Evolutionary conservation across 805 yeast species (phyloP).

Genomic region (Candida silvatica): DNA sequence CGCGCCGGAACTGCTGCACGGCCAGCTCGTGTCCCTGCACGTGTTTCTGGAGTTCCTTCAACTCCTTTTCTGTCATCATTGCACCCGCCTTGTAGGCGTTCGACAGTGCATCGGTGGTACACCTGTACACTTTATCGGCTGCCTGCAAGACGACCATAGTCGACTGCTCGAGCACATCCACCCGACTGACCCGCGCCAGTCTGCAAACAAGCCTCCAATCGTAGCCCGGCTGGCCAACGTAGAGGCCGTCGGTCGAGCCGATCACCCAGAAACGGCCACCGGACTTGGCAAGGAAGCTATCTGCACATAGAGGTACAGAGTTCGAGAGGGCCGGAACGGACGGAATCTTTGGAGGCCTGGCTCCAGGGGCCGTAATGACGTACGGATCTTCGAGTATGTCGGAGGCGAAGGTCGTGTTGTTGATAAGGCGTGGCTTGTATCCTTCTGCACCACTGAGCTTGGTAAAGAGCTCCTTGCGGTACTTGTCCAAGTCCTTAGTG

Average conservation of each 20-base stretch:
- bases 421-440: conserved; percentile 15
- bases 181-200: conserved; percentile 42
- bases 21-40: conserved; percentile 63
- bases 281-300: not conserved
- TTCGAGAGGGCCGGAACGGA: not conserved
- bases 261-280: conserved; percentile 32
- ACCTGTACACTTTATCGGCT: conserved; percentile 50
- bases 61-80: conserved; percentile 25
- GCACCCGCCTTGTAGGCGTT: conserved; percentile 43
- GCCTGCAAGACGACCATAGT: conserved; percentile 48
- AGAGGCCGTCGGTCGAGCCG: conserved; percentile 61
- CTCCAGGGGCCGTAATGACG: not conserved
- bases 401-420: conserved; percentile 13
- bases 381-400: conserved; percentile 7
- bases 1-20: conserved; percentile 53
- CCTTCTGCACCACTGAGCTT: conserved; percentile 7
- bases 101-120: conserved; percentile 53
- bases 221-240: conserved; percentile 34
- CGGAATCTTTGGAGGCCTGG: no score
- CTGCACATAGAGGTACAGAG: conserved; percentile 1
- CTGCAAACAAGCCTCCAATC: conserved; percentile 56
- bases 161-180: conserved; percentile 51
- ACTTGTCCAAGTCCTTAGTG: conserved; percentile 13
- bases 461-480: conserved; percentile 14
- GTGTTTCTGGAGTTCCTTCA: conserved; percentile 25